Evolutionary conservation across 805 yeast species (phyloP), one percentile per base, ranked within the genome.

Genomic region (Teunomyces atbi): DNA sequence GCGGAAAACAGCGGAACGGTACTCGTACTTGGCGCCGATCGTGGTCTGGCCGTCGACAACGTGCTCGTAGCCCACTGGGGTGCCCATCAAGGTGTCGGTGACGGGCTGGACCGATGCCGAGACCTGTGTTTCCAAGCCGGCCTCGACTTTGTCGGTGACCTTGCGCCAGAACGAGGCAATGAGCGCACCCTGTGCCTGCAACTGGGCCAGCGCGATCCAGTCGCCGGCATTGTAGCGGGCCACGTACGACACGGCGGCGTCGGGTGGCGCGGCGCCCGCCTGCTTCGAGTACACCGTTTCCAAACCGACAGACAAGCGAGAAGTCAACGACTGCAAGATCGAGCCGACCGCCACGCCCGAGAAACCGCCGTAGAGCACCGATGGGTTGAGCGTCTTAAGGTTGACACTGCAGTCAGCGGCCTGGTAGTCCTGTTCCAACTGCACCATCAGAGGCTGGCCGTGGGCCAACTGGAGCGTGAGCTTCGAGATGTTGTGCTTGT

Each of bases 1-100:
- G 73, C 99, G 84, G 82, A 90, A 90, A 45, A 89, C 84, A 48
- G 95, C 85, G 72, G 89, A 95, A 76, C 97, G 89, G 80, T 89
- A 94, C 76, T 94, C 98, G 72, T 92, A 92, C 74, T 92, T 94
- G 60, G 96, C 96, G 72, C 97, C 99, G 47, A 92, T 66, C 50
- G 97, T 87, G 58, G 99, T 91, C 60, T 81, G 79, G 63, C 96
- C 98, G 64, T 92, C 97, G 49, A 91, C 77, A 37, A 85, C 83
- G 28, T 96, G 88, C 65, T 88, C 89, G 58, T 83, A 81, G 50
- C 92, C 91, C 53, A 87, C 82, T 62, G 92, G 86, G 45, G 82
- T 78, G 59, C 89, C 89, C 77, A 84, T 77, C 68, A 87, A 76
- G 41, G 85, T 82, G 66, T 84, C 87, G 45, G 83, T 80, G 56